Conservation (phyloP, 2,329 filamentous ascomycete species). For the Scedosporium boydii region DNA sequence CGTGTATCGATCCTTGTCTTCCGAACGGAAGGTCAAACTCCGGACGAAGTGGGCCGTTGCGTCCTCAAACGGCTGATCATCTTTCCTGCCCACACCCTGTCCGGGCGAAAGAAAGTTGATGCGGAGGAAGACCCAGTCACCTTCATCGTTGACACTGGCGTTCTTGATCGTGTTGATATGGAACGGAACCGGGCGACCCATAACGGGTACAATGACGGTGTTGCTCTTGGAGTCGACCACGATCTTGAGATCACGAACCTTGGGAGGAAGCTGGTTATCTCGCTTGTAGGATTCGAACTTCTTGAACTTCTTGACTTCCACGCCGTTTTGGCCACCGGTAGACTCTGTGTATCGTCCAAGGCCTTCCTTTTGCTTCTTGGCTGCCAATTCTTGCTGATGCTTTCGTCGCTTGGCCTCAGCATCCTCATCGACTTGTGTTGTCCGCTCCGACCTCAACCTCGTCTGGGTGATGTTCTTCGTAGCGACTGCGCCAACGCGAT, state of each 20-base stretch:
- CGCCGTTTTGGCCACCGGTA: constrained; percentile 74
- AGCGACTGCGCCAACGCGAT: constrained; percentile 75
- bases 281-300: constrained; percentile 98
- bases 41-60: constrained; percentile 90
- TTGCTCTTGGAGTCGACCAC: constrained; percentile 84
- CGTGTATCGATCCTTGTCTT: constrained; percentile 78
- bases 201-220: constrained; percentile 88
- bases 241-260: constrained; percentile 77
- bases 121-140: constrained; percentile 84
- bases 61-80: constrained; percentile 97
- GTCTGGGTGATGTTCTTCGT: constrained; percentile 94
- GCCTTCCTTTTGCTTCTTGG: constrained; percentile 85
- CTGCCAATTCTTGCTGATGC: constrained; percentile 81
- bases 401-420: constrained; percentile 78
- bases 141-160: constrained; percentile 93
- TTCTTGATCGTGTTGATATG: constrained; percentile 99
- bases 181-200: constrained; percentile 95
- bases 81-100: constrained; percentile 92
- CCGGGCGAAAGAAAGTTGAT: constrained; percentile 97
- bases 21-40: constrained; percentile 89
- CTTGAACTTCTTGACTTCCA: constrained; percentile 97
- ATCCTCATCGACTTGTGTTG: constrained; percentile 81
- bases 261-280: constrained; percentile 82
- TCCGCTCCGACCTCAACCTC: constrained; percentile 80
- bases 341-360: constrained; percentile 78